Evolutionary conservation across 1,284 basidiomycete genomes (phyloP).

Genomic region (Ceratobasidium sp.): DNA sequence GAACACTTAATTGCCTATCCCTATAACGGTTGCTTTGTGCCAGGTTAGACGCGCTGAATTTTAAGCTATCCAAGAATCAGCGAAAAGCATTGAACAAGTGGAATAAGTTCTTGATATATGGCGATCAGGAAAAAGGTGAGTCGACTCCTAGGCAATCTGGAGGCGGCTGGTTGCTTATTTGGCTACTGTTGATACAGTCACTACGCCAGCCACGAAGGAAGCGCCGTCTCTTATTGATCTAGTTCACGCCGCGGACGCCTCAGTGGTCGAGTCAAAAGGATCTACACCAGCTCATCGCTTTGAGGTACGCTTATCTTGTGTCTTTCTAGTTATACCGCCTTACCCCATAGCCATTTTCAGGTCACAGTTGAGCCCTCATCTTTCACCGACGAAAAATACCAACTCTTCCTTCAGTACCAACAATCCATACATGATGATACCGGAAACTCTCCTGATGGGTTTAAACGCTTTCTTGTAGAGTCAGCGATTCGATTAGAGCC

Average conservation of each 20-base stretch:
- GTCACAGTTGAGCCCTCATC: constrained; percentile 77
- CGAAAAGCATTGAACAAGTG: constrained; percentile 77
- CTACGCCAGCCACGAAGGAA: constrained; percentile 38
- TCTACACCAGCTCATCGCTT: constrained; percentile 38
- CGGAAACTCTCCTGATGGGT: constrained; percentile 64
- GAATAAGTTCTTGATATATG: constrained; percentile 75
- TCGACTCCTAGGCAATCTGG: neutral
- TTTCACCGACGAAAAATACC: constrained; percentile 82
- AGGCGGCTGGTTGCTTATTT: neutral
- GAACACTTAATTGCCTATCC: neutral
- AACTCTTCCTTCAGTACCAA: constrained; percentile 82
- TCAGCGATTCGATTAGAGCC: constrained; percentile 74
- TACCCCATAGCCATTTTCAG: constrained; percentile 55
- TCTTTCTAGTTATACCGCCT: neutral
- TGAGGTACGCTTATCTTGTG: constrained; percentile 22
- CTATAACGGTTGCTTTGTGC: neutral
- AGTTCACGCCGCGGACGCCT: constrained; percentile 61
- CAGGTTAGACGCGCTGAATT: constrained; percentile 78
- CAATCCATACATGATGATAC: constrained; percentile 76
- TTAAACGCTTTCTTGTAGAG: constrained; percentile 81
- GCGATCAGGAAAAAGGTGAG: constrained; percentile 51
- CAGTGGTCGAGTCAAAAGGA: constrained; percentile 43
- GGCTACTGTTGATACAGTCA: constrained; percentile 12
- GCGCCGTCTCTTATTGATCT: constrained; percentile 55
- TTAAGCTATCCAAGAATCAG: constrained; percentile 81